phyloP scores from a whole-genome alignment of 2,329 filamentous ascomycete genomes.

The Fusarium euwallaceae region DNA sequence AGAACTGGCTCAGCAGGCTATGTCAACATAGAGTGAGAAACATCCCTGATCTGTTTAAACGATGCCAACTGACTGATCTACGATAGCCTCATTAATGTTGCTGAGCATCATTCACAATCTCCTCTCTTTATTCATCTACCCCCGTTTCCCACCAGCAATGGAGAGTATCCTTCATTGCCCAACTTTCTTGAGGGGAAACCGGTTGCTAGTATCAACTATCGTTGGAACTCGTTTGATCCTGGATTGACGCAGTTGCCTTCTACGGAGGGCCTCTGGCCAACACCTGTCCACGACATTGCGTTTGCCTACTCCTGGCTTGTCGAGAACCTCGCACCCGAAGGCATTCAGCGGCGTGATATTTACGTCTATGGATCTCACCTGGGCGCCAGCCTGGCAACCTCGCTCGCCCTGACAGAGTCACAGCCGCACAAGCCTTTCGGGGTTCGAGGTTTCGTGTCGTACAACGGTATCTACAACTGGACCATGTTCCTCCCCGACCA shows the following conservation, averaged over 20 bases:
- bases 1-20: constrained; percentile 63
- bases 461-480: constrained; percentile 76
- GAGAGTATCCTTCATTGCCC: constrained; percentile 51
- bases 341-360: constrained; percentile 52
- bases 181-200: constrained; percentile 58
- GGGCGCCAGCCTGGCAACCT: constrained; percentile 68
- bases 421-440: constrained; percentile 58
- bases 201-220: constrained; percentile 70
- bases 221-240: constrained; percentile 59
- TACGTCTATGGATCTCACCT: constrained; percentile 69
- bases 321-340: constrained; percentile 57
- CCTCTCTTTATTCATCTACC: constrained; percentile 70
- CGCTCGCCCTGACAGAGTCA: constrained; percentile 70
- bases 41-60: not conserved
- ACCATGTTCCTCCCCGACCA: constrained; percentile 70
- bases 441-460: constrained; percentile 67
- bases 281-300: constrained; percentile 68
- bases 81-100: constrained; percentile 63
- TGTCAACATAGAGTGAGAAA: constrained; percentile 65
- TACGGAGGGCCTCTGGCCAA: constrained; percentile 60
- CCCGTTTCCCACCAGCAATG: constrained; percentile 55
- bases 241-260: constrained; percentile 42
- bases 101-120: constrained; percentile 50
- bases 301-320: constrained; percentile 68
- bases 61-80: constrained; percentile 31